These are phyloP conservation scores for Rosa persica DNA, from an alignment of 306 rosid genomes.

Conservation along the genomic window DNA sequence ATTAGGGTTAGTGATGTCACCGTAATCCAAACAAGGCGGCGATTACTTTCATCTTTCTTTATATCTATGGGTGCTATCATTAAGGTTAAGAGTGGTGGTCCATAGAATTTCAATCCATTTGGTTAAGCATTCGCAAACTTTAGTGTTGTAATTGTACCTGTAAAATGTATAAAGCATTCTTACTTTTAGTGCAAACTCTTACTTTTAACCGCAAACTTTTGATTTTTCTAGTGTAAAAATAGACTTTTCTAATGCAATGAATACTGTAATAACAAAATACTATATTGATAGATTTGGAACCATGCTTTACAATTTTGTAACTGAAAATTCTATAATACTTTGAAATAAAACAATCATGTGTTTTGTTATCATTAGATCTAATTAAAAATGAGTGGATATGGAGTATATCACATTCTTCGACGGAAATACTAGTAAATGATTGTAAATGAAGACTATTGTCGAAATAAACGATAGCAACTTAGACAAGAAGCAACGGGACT, in stretches of 20 bases:
- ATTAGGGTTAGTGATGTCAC: background rate
- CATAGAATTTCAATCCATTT: background rate
- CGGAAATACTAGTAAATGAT: background rate
- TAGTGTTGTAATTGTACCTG: background rate
- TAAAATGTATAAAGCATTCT: background rate
- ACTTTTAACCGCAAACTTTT: background rate
- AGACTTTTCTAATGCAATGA: background rate
- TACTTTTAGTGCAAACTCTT: background rate
- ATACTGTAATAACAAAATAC: background rate
- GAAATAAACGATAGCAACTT: background rate
- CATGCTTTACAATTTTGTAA: no score
- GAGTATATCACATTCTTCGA: background rate
- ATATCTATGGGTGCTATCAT: background rate
- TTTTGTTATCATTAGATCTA: no score
- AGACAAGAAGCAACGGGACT: background rate
- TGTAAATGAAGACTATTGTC: background rate
- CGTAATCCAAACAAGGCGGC: background rate
- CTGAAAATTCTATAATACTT: no score
- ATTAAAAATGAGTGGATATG: background rate
- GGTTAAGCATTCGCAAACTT: background rate
- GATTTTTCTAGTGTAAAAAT: no score
- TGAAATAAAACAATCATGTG: background rate
- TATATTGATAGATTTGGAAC: no score
- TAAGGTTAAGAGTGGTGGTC: background rate
- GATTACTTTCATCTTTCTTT: background rate